These are phyloP conservation scores for Nicotiana noctiflora DNA, from an alignment of 257 asterid species.

Conservation along the genomic window DNA sequence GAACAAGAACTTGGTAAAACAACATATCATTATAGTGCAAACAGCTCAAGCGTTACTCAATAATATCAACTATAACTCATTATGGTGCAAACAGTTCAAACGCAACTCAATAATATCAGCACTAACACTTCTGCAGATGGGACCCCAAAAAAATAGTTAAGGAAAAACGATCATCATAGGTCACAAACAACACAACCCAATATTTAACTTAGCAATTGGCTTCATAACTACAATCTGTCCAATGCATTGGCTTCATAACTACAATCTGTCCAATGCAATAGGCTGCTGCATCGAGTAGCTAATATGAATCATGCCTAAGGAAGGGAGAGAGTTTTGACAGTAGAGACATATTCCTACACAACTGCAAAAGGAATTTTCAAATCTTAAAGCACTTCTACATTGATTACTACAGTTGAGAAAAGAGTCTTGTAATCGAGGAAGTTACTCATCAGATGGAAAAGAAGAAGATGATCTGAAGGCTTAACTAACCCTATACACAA, in stretches of 20 bases:
- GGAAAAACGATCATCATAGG: not conserved
- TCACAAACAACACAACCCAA: not conserved
- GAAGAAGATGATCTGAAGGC: too few species aligned
- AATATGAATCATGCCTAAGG: not conserved
- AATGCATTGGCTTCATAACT: not conserved
- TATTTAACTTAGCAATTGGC: not conserved
- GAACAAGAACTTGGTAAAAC: not conserved
- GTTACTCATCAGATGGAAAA: not conserved
- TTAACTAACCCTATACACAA: too few species aligned
- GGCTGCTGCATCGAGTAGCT: not conserved
- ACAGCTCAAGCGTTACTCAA: not conserved
- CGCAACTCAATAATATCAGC: not conserved
- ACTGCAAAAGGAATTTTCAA: not conserved
- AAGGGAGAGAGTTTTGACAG: not conserved
- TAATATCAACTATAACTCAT: not conserved
- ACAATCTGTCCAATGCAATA: not conserved
- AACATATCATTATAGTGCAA: slow-evolving; percentile 1
- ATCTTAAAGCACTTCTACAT: not conserved
- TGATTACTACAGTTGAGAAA: not conserved
- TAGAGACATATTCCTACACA: not conserved
- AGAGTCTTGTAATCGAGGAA: not conserved
- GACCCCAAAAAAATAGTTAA: not conserved
- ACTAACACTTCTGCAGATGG: not conserved
- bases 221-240: not conserved
- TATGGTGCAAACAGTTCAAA: not conserved